Evolutionary conservation across 2,329 filamentous ascomycete genomes (phyloP).

Genomic region (Pyricularia sp.): DNA sequence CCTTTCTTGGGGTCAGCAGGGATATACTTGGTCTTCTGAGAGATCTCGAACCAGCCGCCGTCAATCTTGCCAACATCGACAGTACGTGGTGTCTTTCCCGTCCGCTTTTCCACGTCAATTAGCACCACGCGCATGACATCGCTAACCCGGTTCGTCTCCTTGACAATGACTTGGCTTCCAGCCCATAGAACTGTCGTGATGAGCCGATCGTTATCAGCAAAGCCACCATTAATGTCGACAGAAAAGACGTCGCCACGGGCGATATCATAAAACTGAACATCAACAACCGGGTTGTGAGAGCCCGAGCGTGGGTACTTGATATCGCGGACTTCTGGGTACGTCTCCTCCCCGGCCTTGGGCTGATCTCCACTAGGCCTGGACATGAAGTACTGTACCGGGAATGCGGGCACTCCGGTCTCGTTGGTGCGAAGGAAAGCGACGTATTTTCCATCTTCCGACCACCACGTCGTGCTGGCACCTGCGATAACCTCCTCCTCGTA

Average conservation of each 20-base stretch:
- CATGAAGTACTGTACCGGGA: conserved; percentile 86
- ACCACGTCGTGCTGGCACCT: conserved; percentile 81
- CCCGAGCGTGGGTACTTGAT: conserved; percentile 98
- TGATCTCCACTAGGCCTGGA: conserved; percentile 66
- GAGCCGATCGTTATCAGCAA: conserved; percentile 67
- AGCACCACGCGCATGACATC: conserved; percentile 80
- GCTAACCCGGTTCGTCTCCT: conserved; percentile 88
- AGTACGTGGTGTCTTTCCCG: conserved; percentile 65
- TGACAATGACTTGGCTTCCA: conserved; percentile 69
- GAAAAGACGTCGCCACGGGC: conserved; percentile 64
- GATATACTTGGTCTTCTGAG: conserved; percentile 72
- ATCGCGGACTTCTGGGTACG: conserved; percentile 76
- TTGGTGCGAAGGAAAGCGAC: conserved; percentile 89
- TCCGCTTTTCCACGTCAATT: conserved; percentile 62
- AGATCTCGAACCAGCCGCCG: conserved; percentile 94
- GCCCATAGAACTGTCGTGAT: conserved; percentile 94
- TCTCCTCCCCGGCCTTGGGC: conserved; percentile 60
- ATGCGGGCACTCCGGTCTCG: conserved; percentile 82
- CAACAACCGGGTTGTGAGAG: conserved; percentile 81
- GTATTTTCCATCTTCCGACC: conserved; percentile 80
- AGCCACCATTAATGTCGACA: conserved; percentile 64
- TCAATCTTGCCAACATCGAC: conserved; percentile 75
- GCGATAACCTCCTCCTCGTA: conserved; percentile 77
- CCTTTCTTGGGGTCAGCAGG: conserved; percentile 70
- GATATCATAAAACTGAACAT: conserved; percentile 80